A percentile compares a stretch with the other conserved stretches of the same genome.
These are phyloP conservation scores for Ampelomyces quisqualis DNA, from an alignment of 2,329 filamentous ascomycete species.

Conservation along the genomic window DNA sequence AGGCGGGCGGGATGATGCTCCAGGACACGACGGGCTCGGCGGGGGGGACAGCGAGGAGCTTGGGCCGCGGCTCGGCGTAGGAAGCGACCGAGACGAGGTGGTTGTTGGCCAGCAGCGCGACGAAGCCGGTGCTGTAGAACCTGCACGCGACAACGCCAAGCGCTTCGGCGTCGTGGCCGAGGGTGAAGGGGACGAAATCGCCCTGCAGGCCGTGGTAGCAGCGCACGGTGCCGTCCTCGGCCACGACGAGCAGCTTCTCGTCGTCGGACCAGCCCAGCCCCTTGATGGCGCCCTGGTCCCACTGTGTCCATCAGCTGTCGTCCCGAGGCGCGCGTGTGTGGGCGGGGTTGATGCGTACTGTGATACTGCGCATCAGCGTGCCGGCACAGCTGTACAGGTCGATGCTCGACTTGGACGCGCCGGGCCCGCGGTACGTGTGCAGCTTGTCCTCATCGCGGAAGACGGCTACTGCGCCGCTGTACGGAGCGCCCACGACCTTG, in stretches of 20 bases:
- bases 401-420: conserved; percentile 76
- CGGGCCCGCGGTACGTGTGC: conserved; percentile 71
- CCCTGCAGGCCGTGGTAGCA: conserved; percentile 91
- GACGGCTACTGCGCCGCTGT: conserved; percentile 86
- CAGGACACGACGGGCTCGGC: conserved; percentile 81
- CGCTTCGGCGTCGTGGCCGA: conserved; percentile 86
- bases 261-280: conserved; percentile 96
- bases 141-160: conserved; percentile 83
- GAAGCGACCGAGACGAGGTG: conserved; percentile 80
- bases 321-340: not conserved
- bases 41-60: conserved; percentile 73
- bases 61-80: conserved; percentile 88
- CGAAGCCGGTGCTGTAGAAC: conserved; percentile 91
- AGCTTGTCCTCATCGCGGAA: conserved; percentile 87
- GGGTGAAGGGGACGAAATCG: conserved; percentile 90
- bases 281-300: conserved; percentile 86
- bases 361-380: conserved; percentile 79
- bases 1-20: conserved; percentile 82
- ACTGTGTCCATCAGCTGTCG: conserved; percentile 50
- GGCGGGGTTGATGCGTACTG: conserved; percentile 49
- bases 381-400: conserved; percentile 94
- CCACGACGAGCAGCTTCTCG: conserved; percentile 85
- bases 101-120: conserved; percentile 87
- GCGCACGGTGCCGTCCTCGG: conserved; percentile 83
- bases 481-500: conserved; percentile 85